Evolutionary conservation across 2,329 filamentous ascomycete genomes (phyloP).

Genomic region (Cytospora piceae): DNA sequence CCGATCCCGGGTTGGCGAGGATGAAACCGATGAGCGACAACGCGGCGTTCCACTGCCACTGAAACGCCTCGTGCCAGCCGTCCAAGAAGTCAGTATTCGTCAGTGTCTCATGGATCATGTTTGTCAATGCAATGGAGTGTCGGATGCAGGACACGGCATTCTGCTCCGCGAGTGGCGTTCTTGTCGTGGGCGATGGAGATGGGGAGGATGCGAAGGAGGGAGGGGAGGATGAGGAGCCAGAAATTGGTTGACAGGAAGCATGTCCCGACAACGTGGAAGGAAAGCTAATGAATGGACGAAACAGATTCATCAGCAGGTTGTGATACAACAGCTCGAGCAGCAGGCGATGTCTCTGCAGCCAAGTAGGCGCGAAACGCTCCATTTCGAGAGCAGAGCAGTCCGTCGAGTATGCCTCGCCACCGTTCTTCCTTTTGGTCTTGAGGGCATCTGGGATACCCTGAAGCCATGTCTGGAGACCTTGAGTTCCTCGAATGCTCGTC

Average conservation of each 20-base stretch:
- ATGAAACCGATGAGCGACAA: constrained; percentile 47
- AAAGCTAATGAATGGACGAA: constrained; percentile 47
- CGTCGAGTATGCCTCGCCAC: constrained; percentile 40
- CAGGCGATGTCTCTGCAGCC: constrained; percentile 48
- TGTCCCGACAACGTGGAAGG: constrained; percentile 2
- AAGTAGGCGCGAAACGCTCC: constrained; percentile 43
- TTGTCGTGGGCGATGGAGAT: background rate
- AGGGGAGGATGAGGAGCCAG: background rate
- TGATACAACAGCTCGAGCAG: constrained; percentile 48
- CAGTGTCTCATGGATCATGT: constrained; percentile 43
- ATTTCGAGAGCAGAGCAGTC: constrained; percentile 31
- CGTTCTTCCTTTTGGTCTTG: constrained; percentile 39
- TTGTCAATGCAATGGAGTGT: constrained; percentile 44
- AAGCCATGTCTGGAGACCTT: constrained; percentile 38
- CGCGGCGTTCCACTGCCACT: constrained; percentile 49
- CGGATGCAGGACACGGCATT: constrained; percentile 37
- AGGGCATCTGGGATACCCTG: constrained; percentile 42
- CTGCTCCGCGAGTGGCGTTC: constrained; percentile 34
- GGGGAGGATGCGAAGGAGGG: background rate
- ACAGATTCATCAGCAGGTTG: constrained; percentile 42
- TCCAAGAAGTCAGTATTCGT: constrained; percentile 38
- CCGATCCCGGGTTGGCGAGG: constrained; percentile 42
- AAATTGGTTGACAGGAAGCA: background rate
- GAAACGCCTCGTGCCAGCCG: constrained; percentile 46
- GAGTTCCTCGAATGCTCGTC: constrained; percentile 34